phyloP scores from a whole-genome alignment of 768 basidiomycete species.

The Mrakia gelida region DNA sequence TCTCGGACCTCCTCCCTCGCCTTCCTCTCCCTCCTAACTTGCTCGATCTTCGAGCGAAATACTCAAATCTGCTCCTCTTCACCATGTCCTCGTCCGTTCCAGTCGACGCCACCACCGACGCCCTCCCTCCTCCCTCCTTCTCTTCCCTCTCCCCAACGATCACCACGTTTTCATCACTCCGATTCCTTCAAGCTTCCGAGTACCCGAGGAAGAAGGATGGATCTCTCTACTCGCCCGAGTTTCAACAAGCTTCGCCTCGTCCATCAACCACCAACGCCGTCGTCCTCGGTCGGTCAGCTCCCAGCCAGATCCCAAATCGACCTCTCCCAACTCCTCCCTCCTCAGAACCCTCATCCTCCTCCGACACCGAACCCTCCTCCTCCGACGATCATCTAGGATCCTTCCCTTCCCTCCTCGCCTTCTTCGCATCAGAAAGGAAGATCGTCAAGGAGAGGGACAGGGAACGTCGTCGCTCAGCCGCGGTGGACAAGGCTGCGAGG shows the following conservation, averaged over 20 bases:
- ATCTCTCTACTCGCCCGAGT: neutral
- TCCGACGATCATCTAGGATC: neutral
- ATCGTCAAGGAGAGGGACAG: neutral
- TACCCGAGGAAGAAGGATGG: slow-evolving; percentile 14
- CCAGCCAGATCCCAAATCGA: neutral
- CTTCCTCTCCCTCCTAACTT: too few species aligned
- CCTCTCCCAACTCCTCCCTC: neutral
- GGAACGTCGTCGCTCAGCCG: neutral
- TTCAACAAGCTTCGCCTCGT: too few species aligned
- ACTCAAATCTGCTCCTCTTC: neutral
- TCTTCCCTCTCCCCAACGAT: neutral
- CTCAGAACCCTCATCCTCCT: neutral
- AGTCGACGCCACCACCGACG: neutral
- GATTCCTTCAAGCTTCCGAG: neutral
- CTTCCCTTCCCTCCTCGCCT: slow-evolving; percentile 8
- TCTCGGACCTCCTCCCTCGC: too few species aligned
- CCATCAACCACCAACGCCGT: neutral
- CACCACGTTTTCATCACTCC: neutral
- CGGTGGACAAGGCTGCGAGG: neutral
- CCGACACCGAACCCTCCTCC: neutral
- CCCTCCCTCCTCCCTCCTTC: neutral
- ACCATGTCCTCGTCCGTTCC: neutral
- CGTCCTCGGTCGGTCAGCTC: neutral
- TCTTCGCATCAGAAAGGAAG: neutral
- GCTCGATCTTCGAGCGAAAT: neutral